Base-by-base conservation (phyloP, 768 basidiomycete genomes). In the Porphyrellus cyaneotinctus region DNA sequence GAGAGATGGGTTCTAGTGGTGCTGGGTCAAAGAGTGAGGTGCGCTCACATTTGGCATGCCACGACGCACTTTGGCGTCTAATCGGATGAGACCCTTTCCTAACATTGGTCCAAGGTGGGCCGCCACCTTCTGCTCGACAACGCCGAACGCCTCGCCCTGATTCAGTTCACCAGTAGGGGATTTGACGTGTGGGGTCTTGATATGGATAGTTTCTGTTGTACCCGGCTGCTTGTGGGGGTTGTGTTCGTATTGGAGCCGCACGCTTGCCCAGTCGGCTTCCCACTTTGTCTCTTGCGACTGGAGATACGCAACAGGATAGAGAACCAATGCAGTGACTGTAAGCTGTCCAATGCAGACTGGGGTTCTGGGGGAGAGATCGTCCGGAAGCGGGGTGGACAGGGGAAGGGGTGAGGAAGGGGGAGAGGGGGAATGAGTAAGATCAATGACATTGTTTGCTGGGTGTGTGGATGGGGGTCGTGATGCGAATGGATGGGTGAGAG, bases 311-410 rank as follows among this genome's bases (percentile, higher is more conserved):
- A 88, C 80, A 9, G 88, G 91, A 67, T 91, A 90, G n/a, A 93
- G 76, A 31, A 95, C 83, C 24, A 95, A 80, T 14, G 90, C 91
- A 17, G 87, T 90, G 18, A 85, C 85, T n/a, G 77, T 76, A 32
- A 95, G 75, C 53, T 89, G 86, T 1, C 92, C 92, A 43, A 95
- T 92, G 67, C 93, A 95, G 47, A 95, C 83, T 15, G 90, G 87
- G 0, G 88, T 89, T 72, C 85, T 89, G 14, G 86, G 87, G 7
- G 87, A 78, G 17, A 89, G 69, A 41, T 88, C 85, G 10, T 75
- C 72, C 3, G 83, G 79, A 2, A 83, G 70, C 12, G 65, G 43
- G 6, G 61, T 49, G 23, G 64, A 48, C 58, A 61, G 53, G 52
- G 63, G 65, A 26, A 64, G 64, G 20, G 68, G 67, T 2, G 43